These are phyloP conservation scores for Cudoniella acicularis DNA, from an alignment of 495 filamentous ascomycete genomes.

Conservation along the genomic window DNA sequence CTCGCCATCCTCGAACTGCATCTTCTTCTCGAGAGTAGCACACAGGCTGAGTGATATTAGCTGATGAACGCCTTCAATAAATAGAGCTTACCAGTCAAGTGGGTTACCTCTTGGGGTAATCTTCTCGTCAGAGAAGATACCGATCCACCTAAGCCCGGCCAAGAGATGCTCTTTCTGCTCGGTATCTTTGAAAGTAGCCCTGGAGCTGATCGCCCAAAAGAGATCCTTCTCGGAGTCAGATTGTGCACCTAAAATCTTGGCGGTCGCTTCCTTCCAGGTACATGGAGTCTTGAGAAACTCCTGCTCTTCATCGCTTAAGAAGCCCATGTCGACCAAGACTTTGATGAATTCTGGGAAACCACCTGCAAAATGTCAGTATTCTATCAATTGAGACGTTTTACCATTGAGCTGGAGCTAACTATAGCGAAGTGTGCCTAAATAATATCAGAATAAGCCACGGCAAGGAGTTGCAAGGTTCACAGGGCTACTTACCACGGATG, in stretches of 20 bases:
- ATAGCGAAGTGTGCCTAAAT: conserved; percentile 80
- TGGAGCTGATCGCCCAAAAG: conserved; percentile 64
- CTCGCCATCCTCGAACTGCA: conserved; percentile 79
- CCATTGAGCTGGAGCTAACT: conserved; percentile 33
- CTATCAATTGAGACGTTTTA: conserved; percentile 50
- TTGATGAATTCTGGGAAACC: conserved; percentile 86
- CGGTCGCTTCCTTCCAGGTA: conserved; percentile 78
- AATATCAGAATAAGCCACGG: conserved; percentile 44
- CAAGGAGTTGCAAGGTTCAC: neutral
- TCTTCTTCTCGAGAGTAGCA: conserved; percentile 89
- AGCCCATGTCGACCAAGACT: conserved; percentile 70
- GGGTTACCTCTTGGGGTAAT: conserved; percentile 71
- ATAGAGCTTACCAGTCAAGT: conserved; percentile 45
- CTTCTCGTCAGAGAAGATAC: conserved; percentile 71
- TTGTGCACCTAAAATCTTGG: conserved; percentile 64
- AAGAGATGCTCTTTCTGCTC: conserved; percentile 77
- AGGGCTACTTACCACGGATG: conserved; percentile 58
- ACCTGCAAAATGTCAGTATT: conserved; percentile 50
- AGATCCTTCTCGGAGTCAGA: conserved; percentile 64
- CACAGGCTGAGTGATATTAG: conserved; percentile 57
- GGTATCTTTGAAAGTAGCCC: conserved; percentile 63
- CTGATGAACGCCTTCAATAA: neutral
- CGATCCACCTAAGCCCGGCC: conserved; percentile 72
- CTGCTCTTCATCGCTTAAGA: conserved; percentile 64
- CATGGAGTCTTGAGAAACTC: conserved; percentile 58